Percentiles rank a stretch among this genome's conserved stretches.
Conservation (phyloP, 2,329 filamentous ascomycete genomes). For the Colletotrichum chrysophilum region DNA sequence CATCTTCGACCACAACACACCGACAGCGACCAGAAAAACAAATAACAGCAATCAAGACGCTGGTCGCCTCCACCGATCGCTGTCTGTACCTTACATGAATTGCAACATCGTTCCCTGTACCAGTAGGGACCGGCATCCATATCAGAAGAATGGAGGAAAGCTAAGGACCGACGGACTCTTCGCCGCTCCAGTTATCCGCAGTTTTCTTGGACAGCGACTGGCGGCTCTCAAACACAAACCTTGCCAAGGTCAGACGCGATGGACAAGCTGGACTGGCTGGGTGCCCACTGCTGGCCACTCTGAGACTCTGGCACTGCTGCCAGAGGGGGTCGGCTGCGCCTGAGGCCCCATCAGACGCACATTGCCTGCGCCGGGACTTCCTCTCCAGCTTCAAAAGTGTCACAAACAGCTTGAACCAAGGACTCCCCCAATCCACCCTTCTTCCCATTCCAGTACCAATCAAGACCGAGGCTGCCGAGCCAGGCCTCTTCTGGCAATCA, state of each 20-base stretch:
- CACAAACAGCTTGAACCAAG: neutral
- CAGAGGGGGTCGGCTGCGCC: neutral
- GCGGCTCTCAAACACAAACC: neutral
- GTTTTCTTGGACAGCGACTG: neutral
- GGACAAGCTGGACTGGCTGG: neutral
- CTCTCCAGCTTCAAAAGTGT: conserved; percentile 9
- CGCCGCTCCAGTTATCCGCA: conserved; percentile 4
- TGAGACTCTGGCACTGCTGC: neutral
- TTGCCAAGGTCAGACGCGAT: conserved; percentile 12
- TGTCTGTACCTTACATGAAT: conserved; percentile 14
- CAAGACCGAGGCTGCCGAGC: conserved; percentile 2
- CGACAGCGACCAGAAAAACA: neutral
- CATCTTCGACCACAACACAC: neutral
- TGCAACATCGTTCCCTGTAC: conserved; percentile 1
- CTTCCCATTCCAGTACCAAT: conserved; percentile 8
- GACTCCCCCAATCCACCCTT: conserved; percentile 7
- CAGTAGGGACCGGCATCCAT: neutral
- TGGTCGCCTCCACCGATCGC: neutral
- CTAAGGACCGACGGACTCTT: conserved; percentile 6
- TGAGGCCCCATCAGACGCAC: neutral
- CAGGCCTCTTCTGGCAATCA: conserved; percentile 19
- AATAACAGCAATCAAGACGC: neutral
- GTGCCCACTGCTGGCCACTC: neutral
- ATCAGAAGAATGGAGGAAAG: neutral
- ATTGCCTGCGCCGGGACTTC: neutral